A percentile compares a stretch with the other conserved stretches of the same genome.
phyloP scores from a whole-genome alignment of 1,284 basidiomycete species.

The Trametes pubescens region DNA sequence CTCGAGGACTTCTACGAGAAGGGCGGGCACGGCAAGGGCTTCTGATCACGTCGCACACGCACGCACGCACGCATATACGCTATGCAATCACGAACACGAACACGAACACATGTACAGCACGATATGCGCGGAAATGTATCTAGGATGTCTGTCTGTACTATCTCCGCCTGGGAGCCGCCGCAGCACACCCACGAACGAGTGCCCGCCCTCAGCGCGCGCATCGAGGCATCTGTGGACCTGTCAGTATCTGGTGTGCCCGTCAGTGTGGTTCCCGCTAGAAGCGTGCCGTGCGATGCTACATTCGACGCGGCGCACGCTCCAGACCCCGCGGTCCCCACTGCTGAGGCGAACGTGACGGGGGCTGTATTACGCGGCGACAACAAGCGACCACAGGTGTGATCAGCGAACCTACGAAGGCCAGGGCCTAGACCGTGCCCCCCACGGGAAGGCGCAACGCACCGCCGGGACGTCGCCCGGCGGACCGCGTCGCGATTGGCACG shows the following conservation, averaged over 20 bases:
- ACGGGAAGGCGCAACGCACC: neutral
- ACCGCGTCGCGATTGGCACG: slow-evolving; percentile 12
- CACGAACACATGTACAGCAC: slow-evolving; percentile 30
- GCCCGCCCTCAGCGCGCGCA: slow-evolving; percentile 1
- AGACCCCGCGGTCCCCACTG: slow-evolving; percentile 2
- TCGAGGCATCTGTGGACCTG: neutral
- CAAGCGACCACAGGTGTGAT: slow-evolving; percentile 7
- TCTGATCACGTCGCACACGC: slow-evolving; percentile 43
- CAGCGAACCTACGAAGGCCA: slow-evolving; percentile 3
- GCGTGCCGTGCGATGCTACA: slow-evolving; percentile 12
- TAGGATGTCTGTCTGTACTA: slow-evolving; percentile 19
- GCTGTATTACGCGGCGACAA: neutral
- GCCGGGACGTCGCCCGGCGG: slow-evolving; percentile 7
- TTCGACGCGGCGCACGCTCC: neutral
- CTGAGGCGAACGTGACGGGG: neutral
- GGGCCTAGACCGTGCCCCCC: slow-evolving; percentile 8
- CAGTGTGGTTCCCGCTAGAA: slow-evolving; percentile 17
- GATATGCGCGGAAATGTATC: slow-evolving; percentile 22
- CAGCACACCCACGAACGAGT: slow-evolving; percentile 4
- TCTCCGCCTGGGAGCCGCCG: slow-evolving; percentile 23
- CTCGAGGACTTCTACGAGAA: slow-evolving; percentile 79
- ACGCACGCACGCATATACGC: too few species aligned
- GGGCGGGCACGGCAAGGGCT: slow-evolving; percentile 60
- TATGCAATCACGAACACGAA: neutral
- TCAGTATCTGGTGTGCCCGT: too few species aligned